Conservation (phyloP, 1,139 yeast genomes). For the Zygoascus hellenicus region DNA sequence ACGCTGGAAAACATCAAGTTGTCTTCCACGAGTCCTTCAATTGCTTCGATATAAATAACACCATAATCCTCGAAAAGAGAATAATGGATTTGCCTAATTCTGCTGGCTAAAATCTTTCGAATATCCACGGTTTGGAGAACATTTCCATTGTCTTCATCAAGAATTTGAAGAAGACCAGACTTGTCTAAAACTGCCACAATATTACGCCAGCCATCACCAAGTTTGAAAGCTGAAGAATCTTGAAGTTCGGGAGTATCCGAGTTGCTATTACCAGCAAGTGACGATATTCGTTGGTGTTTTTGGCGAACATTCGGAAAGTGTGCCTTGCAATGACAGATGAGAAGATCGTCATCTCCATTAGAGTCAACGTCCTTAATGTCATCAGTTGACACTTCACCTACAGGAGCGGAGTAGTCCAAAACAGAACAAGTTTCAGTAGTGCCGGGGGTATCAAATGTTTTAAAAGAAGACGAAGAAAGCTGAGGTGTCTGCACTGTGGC, state of each 20-base stretch:
- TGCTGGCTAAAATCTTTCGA: conserved; percentile 51
- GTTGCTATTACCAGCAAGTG: neutral
- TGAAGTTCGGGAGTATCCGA: neutral
- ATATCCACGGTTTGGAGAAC: conserved; percentile 59
- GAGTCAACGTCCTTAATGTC: neutral
- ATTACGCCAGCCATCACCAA: conserved; percentile 63
- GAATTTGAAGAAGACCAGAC: conserved; percentile 58
- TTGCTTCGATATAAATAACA: conserved; percentile 33
- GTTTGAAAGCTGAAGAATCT: conserved; percentile 12
- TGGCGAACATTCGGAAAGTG: conserved; percentile 23
- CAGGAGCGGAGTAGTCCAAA: neutral
- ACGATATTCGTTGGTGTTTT: neutral
- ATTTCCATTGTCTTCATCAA: conserved; percentile 62
- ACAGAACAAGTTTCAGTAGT: neutral
- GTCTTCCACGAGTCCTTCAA: conserved; percentile 14
- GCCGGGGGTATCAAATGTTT: neutral
- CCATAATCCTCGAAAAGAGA: conserved; percentile 59
- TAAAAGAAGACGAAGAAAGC: neutral
- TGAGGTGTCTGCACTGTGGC: neutral
- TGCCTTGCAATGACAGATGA: conserved; percentile 29
- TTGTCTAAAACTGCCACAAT: conserved; percentile 69
- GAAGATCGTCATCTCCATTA: conserved; percentile 18
- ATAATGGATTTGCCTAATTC: conserved; percentile 61
- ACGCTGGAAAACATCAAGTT: conserved; percentile 6
- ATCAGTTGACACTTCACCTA: neutral